These are phyloP conservation scores for Vigna reflexopilosa DNA, from an alignment of 306 rosid genomes.

Conservation along the genomic window DNA sequence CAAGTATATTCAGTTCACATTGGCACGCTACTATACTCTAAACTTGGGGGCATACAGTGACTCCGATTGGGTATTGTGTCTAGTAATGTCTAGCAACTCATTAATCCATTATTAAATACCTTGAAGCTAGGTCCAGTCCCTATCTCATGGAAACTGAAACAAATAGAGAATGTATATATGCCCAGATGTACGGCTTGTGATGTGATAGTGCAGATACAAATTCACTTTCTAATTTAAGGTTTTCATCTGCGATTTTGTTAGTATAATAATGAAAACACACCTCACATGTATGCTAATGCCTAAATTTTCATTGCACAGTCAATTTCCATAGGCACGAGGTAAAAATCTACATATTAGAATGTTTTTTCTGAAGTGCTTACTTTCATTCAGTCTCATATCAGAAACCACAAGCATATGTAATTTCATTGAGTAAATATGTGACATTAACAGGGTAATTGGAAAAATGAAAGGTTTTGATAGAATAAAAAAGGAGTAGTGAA, in stretches of 20 bases:
- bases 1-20: neutral
- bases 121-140: too few relatives aligned
- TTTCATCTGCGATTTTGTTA: neutral
- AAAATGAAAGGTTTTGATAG: neutral
- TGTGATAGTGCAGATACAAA: neutral
- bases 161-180: too few relatives aligned
- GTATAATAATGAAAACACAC: neutral
- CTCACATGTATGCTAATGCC: neutral
- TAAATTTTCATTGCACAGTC: neutral
- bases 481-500: constrained; percentile 28
- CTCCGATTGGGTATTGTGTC: too few relatives aligned
- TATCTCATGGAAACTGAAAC: too few relatives aligned
- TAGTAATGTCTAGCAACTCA: too few relatives aligned
- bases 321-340: neutral
- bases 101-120: too few relatives aligned
- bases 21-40: neutral
- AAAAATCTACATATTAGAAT: neutral
- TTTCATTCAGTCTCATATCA: neutral
- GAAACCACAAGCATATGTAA: neutral
- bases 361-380: neutral
- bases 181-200: too few relatives aligned
- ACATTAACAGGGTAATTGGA: neutral
- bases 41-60: too few relatives aligned
- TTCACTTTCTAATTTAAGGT: neutral
- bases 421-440: neutral